Conservation (phyloP, 2,329 filamentous ascomycete species). For the Pseudogymnoascus sp. region DNA sequence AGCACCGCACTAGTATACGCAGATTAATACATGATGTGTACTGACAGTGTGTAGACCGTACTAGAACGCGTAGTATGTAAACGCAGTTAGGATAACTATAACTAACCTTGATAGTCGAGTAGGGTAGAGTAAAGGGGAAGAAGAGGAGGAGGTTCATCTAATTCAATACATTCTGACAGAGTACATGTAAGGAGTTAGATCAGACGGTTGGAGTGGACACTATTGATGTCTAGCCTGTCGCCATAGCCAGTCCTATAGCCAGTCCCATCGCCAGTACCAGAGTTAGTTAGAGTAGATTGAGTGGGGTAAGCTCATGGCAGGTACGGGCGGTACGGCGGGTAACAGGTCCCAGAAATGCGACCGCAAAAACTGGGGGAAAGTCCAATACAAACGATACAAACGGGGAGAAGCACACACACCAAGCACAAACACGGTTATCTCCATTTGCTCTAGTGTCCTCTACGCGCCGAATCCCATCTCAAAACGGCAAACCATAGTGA, state of each 20-base stretch:
- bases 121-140: neutral
- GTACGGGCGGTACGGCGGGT: slow-evolving; percentile 2
- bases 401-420: neutral
- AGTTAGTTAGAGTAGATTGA: neutral
- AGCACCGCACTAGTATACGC: neutral
- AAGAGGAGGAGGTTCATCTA: neutral
- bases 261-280: neutral
- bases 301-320: slow-evolving; percentile 5
- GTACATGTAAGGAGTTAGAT: neutral
- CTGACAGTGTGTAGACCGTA: neutral
- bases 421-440: neutral
- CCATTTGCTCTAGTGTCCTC: neutral
- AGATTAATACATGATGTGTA: neutral
- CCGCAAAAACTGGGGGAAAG: neutral
- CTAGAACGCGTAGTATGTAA: neutral
- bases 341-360: neutral
- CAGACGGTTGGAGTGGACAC: neutral
- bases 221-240: neutral
- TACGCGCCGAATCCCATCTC: neutral
- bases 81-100: neutral
- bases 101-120: neutral
- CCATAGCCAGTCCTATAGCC: too few species aligned
- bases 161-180: too few species aligned
- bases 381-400: neutral
- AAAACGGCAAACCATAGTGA: neutral